A percentile compares a stretch with the other conserved stretches of the same genome.
phyloP scores from a whole-genome alignment of 2,329 filamentous ascomycete species.

The Neonectria coccinea region DNA sequence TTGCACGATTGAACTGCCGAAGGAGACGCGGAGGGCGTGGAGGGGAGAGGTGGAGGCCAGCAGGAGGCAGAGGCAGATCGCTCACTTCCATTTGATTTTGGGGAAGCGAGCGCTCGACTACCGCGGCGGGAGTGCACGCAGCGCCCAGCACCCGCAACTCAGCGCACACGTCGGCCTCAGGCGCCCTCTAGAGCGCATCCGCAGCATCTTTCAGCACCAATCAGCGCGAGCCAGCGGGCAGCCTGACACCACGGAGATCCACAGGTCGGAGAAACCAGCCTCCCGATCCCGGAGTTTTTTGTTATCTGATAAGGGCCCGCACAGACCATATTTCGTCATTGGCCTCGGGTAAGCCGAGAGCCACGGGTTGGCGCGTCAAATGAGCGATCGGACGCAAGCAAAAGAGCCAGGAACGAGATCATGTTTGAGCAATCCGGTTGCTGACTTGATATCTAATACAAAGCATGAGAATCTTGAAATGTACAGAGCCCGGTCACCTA shows the following conservation, averaged over 20 bases:
- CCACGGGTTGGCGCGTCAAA: not conserved
- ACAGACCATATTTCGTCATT: slow-evolving; percentile 41
- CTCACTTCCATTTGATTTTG: slow-evolving; percentile 42
- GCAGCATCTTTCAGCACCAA: not conserved
- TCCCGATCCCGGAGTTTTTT: slow-evolving; percentile 39
- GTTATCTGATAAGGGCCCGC: slow-evolving; percentile 42
- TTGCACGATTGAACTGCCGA: slow-evolving; percentile 32
- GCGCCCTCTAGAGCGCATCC: slow-evolving; percentile 30
- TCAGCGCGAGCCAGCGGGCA: slow-evolving; percentile 19
- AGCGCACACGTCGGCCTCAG: slow-evolving; percentile 31
- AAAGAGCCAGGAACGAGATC: not conserved
- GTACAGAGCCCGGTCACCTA: not conserved
- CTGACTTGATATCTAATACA: slow-evolving; percentile 8
- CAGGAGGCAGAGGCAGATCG: slow-evolving; percentile 37
- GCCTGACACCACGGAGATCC: slow-evolving; percentile 19
- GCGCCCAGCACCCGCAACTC: slow-evolving; percentile 26
- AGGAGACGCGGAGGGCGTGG: slow-evolving; percentile 34
- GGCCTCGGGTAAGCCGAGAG: slow-evolving; percentile 5
- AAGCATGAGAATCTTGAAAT: not conserved
- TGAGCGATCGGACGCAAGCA: not conserved
- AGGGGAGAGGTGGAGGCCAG: slow-evolving; percentile 40
- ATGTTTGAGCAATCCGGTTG: not conserved
- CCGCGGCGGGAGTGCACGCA: slow-evolving; percentile 33
- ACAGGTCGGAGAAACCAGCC: slow-evolving; percentile 39
- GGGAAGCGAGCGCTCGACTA: slow-evolving; percentile 41